A percentile compares a stretch with the other conserved stretches of the same genome.
These are phyloP conservation scores for Hawksworthiomyces lignivorus DNA, from an alignment of 2,329 filamentous ascomycete genomes.

Conservation along the genomic window DNA sequence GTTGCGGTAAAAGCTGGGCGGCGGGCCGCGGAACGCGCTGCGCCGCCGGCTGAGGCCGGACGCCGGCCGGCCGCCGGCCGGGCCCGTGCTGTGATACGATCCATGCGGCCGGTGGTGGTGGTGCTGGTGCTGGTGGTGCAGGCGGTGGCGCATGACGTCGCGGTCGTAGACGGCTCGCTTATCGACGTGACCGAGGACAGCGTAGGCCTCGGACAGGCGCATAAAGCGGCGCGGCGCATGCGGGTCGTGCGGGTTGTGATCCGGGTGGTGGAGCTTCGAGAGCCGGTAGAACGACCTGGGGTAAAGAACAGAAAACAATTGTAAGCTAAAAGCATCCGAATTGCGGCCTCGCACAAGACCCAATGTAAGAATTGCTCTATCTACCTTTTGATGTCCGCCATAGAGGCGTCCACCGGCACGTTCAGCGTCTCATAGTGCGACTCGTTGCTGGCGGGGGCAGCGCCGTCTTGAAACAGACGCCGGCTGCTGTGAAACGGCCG, in stretches of 20 bases:
- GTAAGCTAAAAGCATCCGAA: too few relatives aligned
- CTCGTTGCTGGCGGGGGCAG: conserved; percentile 23
- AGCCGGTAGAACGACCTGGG: conserved; percentile 74
- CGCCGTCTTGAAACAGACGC: conserved; percentile 18
- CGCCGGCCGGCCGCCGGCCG: conserved; percentile 67
- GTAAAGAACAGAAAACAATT: not conserved
- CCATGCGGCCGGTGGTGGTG: conserved; percentile 27
- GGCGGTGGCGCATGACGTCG: conserved; percentile 42
- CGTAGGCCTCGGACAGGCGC: conserved; percentile 77
- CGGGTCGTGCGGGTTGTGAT: conserved; percentile 75
- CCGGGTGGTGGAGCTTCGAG: conserved; percentile 87
- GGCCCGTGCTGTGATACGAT: conserved; percentile 50
- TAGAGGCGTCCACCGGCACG: conserved; percentile 60
- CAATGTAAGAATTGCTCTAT: conserved; percentile 2
- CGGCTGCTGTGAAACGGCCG: conserved; percentile 24
- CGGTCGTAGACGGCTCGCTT: conserved; percentile 79
- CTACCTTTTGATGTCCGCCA: conserved; percentile 77
- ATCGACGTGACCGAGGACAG: conserved; percentile 60
- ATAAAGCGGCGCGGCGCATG: conserved; percentile 68
- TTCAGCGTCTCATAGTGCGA: conserved; percentile 81
- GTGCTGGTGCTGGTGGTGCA: conserved; percentile 26
- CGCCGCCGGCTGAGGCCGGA: conserved; percentile 73
- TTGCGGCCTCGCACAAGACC: too few relatives aligned
- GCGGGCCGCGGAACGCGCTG: conserved; percentile 72
- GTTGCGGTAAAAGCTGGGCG: conserved; percentile 76